Conservation (phyloP, 257 asterid genomes). For the Solanum pennellii region DNA sequence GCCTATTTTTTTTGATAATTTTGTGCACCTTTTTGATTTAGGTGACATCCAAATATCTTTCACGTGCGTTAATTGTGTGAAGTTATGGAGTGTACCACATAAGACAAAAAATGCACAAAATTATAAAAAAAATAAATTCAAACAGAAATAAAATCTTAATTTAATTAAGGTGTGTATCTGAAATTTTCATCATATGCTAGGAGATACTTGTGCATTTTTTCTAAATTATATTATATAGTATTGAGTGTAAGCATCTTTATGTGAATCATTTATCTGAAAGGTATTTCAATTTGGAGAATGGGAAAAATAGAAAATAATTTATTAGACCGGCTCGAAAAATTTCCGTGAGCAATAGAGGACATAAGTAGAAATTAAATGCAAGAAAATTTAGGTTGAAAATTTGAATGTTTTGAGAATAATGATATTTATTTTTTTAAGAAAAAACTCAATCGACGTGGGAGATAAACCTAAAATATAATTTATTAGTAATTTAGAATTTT, state of each 20-base stretch:
- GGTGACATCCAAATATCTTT: too few relatives aligned
- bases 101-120: too few relatives aligned
- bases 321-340: neutral
- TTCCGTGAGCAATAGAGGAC: neutral
- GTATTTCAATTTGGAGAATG: neutral
- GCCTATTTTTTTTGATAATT: too few relatives aligned
- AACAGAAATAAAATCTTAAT: too few relatives aligned
- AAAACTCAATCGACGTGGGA: neutral
- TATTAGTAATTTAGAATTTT: too few relatives aligned
- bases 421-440: neutral
- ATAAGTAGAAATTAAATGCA: neutral
- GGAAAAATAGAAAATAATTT: neutral
- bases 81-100: fast-evolving
- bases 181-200: too few relatives aligned
- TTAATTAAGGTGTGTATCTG: too few relatives aligned
- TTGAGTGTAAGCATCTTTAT: neutral
- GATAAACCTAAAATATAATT: too few relatives aligned
- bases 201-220: too few relatives aligned
- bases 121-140: too few relatives aligned
- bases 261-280: neutral
- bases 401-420: neutral
- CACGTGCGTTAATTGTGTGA: too few relatives aligned
- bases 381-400: neutral
- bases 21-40: too few relatives aligned
- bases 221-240: neutral